Evolutionary conservation across 2,329 filamentous ascomycete species (phyloP).

Genomic region (Verticillium nubilum): DNA sequence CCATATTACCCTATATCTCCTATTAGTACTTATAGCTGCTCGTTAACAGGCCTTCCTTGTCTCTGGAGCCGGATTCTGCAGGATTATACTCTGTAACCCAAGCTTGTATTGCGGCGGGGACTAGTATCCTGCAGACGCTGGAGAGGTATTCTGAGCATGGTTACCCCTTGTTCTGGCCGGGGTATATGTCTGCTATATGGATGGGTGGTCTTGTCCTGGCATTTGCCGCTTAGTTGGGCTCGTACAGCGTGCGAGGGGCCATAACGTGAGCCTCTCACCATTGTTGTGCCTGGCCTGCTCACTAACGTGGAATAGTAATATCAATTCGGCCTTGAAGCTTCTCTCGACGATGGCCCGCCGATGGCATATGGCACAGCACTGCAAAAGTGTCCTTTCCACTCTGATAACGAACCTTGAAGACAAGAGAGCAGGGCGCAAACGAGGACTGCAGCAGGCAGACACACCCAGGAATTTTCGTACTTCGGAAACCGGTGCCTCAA

Average conservation of each 20-base stretch:
- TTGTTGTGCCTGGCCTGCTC: neutral
- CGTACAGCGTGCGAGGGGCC: neutral
- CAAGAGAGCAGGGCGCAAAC: neutral
- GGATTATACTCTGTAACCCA: constrained; percentile 7
- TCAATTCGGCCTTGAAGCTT: neutral
- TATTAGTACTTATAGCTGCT: constrained; percentile 26
- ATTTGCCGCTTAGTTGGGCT: constrained; percentile 17
- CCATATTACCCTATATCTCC: constrained; percentile 6
- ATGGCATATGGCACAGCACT: constrained; percentile 8
- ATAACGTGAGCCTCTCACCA: neutral
- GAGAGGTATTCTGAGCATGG: neutral
- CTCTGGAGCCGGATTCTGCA: constrained; percentile 12
- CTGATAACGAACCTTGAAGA: constrained; percentile 1
- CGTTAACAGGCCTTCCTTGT: constrained; percentile 27
- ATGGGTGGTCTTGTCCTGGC: constrained; percentile 30
- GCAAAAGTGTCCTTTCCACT: constrained; percentile 5
- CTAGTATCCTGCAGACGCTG: constrained; percentile 2
- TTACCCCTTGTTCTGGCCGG: constrained; percentile 22
- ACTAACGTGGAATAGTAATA: constrained; percentile 2
- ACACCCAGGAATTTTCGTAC: neutral
- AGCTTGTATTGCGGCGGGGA: constrained; percentile 5
- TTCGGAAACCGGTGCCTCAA: neutral
- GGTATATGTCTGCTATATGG: constrained; percentile 26
- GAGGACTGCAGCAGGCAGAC: neutral
- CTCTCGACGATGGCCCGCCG: constrained; percentile 1